These are phyloP conservation scores for Pisolithus thermaeus DNA, from an alignment of 1,284 basidiomycete species.

Conservation along the genomic window DNA sequence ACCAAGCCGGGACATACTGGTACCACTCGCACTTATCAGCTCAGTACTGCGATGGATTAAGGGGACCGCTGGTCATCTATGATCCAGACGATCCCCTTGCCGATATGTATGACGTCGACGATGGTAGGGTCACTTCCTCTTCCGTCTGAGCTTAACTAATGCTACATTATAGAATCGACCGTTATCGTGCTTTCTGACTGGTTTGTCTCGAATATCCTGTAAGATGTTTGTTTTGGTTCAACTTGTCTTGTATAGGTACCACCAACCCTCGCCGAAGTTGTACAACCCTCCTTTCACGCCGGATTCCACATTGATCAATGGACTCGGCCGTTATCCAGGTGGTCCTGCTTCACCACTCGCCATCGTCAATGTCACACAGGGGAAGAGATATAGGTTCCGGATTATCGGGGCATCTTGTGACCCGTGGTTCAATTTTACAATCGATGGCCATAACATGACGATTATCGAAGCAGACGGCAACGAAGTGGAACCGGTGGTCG, in stretches of 20 bases:
- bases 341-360: slow-evolving; percentile 18
- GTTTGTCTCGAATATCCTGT: slow-evolving; percentile 9
- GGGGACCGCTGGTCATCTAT: slow-evolving; percentile 28
- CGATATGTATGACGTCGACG: slow-evolving; percentile 31
- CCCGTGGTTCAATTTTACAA: slow-evolving; percentile 32
- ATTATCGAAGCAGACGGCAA: slow-evolving; percentile 44
- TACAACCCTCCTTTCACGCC: slow-evolving; percentile 2
- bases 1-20: slow-evolving; percentile 37
- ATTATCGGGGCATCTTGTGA: slow-evolving; percentile 30
- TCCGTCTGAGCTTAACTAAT: background rate
- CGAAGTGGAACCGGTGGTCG: slow-evolving; percentile 32
- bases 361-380: slow-evolving; percentile 20
- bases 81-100: slow-evolving; percentile 31
- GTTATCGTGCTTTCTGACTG: slow-evolving; percentile 7
- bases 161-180: slow-evolving; percentile 1
- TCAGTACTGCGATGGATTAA: slow-evolving; percentile 28
- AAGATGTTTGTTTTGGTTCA: background rate
- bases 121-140: slow-evolving; percentile 20
- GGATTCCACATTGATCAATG: slow-evolving; percentile 30
- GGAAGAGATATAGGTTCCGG: slow-evolving; percentile 31
- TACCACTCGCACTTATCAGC: slow-evolving; percentile 32
- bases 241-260: background rate
- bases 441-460: slow-evolving; percentile 35
- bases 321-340: slow-evolving; percentile 22
- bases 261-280: background rate